Evolutionary conservation across 768 basidiomycete species (phyloP), one percentile per base, ranked within the genome.

Genomic region (Coprinopsis strossmayeri): DNA sequence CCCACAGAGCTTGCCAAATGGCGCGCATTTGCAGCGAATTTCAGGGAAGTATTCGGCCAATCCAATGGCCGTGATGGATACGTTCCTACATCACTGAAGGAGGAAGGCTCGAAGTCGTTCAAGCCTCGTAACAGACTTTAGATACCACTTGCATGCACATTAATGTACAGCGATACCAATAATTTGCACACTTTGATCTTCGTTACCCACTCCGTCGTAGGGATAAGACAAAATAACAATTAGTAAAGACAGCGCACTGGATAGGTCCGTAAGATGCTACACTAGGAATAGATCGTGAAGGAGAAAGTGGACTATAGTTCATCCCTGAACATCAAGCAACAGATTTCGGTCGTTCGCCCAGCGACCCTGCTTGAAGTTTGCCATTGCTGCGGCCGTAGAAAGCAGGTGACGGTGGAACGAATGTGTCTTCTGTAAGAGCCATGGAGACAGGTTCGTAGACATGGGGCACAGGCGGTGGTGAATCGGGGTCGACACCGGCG

Each of bases 401-500:
- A 34, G 74, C 71, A 15, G 82, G 81, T 0, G 76, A 72, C 13
- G 82, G 82, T 24, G 81, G 81, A 17, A 67, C 73, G 52, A 75
- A 76, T 1, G 79, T 81, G 55, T 76, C 75, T 41, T 78, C 76
- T n/a, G 74, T 75, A 45, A 77, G 55, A 13, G 76, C 76, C 75
- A 82, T 79, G 20, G 86, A 87, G 46, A 89, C 84, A 2, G 87
- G 86, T 58, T 86, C 70, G 60, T 89, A 89, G n/a, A 66, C 60
- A 54, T 82, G 82, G 50, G 46, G 41, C 15, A 50, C 15, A 1
- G 53, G 54, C 9, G 58, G 50, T 9, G 54, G 53, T 18, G 50
- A 52, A 27, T 51, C 39, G 27, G 65, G 65, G 39, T 70, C 63
- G 55, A 69, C 53, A 26, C 67, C 66, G 35, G 71, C 64, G 55